Base-by-base conservation (phyloP, 257 asterid species). In the Scutellaria barbata region DNA sequence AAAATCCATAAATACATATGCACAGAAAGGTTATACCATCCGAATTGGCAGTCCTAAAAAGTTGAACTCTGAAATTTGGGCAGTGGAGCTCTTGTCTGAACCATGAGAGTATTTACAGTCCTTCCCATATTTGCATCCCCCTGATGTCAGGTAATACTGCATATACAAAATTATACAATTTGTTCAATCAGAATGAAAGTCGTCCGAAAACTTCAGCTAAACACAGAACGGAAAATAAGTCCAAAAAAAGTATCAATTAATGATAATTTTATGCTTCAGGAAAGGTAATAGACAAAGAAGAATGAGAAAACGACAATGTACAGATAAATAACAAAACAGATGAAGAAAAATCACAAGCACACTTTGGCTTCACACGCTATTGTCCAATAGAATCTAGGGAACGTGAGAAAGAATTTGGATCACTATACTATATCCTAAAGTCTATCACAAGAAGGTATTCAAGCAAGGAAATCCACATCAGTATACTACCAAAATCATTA, bases 41-140 rank as follows among this genome's bases (percentile, higher is more conserved):
- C 96, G 89, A 57, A 88, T 74, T 61, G 96, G 98, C 69, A 92
- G 71, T 46, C 96, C 98, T 68, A 87, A 75, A 74, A 85, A 87
- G 88, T 92, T 92, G 45, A 86, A 66, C 75, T 80, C 82, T 30
- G 73, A 72, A 46, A 17, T 50, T 37, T 53, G 84, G 77, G 77
- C 10, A 30, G 69, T 58, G 74, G 80, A 72, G 73, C 60, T 76
- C 66, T 57, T 69, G 62, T 81, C 84, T 72, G 69, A 73, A 63
- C 83, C 85, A 74, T 92, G 98, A 76, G 77, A 79, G 69, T 65
- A 92, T 83, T 76, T 90, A 72, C 98, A 90, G 71, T 80, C 75
- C 41, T 75, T 75, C 46, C 96, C 96, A 76, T 85, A 82, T 74
- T 76, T 88, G 91, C 98, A 92, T 41, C 96, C 98, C 16, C 82